phyloP scores from a whole-genome alignment of 2,329 filamentous ascomycete genomes.

The Parasarocladium wereldwijsianum region DNA sequence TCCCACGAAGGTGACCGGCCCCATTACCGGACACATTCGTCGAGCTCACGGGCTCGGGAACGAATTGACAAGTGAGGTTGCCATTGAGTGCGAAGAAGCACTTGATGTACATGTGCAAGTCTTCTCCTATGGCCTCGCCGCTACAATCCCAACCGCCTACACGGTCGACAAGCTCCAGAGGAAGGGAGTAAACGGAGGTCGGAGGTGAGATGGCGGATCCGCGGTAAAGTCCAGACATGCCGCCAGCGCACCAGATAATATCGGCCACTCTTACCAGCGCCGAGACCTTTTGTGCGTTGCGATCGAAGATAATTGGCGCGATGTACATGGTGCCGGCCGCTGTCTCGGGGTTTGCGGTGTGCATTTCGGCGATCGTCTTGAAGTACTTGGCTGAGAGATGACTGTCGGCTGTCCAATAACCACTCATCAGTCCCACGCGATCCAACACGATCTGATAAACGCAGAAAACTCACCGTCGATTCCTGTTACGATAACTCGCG shows the following conservation, averaged over 20 bases:
- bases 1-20: constrained; percentile 35
- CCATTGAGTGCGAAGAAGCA: constrained; percentile 63
- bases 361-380: constrained; percentile 46
- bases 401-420: constrained; percentile 54
- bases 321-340: constrained; percentile 50
- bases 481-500: constrained; percentile 53
- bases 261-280: constrained; percentile 57
- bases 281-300: constrained; percentile 54
- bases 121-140: constrained; percentile 58
- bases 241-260: constrained; percentile 56
- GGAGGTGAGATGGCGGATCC: constrained; percentile 52
- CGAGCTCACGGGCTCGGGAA: constrained; percentile 57
- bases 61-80: constrained; percentile 47
- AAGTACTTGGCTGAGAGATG: constrained; percentile 58
- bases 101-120: constrained; percentile 66
- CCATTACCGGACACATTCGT: constrained; percentile 53
- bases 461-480: constrained; percentile 48
- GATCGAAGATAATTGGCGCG: constrained; percentile 59
- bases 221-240: constrained; percentile 52
- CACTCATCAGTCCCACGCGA: too few species aligned
- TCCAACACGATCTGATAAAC: not conserved
- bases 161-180: constrained; percentile 49
- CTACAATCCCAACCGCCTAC: constrained; percentile 61
- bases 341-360: constrained; percentile 43
- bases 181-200: constrained; percentile 59